Evolutionary conservation across 129 eudicot genomes (phyloP).

Genomic region (Mikania micrantha): DNA sequence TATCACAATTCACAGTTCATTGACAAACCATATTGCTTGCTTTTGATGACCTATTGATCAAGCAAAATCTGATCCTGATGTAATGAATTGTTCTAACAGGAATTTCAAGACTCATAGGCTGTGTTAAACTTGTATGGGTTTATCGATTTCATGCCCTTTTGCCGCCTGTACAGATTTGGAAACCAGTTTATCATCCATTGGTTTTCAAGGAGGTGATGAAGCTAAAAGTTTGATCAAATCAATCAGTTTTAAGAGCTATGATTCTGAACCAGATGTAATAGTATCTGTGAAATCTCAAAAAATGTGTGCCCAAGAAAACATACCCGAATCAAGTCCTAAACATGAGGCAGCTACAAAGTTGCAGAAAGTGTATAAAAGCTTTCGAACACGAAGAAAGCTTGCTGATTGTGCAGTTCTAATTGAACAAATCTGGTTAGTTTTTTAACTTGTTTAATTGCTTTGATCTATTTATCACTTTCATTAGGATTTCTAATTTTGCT

Average conservation of each 20-base stretch:
- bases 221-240: constrained; percentile 35
- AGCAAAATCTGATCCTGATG: constrained; percentile 2
- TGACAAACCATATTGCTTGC: constrained; percentile 17
- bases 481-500: neutral
- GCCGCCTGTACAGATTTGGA: constrained; percentile 45
- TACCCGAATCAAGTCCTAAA: constrained; percentile 45
- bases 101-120: constrained; percentile 14
- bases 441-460: neutral
- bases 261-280: constrained; percentile 27
- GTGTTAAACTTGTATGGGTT: constrained; percentile 61
- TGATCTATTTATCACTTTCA: neutral
- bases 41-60: too few relatives aligned
- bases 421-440: constrained; percentile 78
- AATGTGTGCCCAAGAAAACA: constrained; percentile 19
- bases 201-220: constrained; percentile 30
- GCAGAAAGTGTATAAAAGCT: constrained; percentile 98
- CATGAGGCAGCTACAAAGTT: constrained; percentile 80
- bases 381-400: constrained; percentile 86
- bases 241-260: constrained; percentile 38
- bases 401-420: constrained; percentile 94
- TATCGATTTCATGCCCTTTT: constrained; percentile 65
- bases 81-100: constrained; percentile 28
- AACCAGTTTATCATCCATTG: constrained; percentile 24
- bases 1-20: constrained; percentile 18
- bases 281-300: constrained; percentile 30